Conservation (phyloP, 495 filamentous ascomycete species). For the Lophium mytilinum region DNA sequence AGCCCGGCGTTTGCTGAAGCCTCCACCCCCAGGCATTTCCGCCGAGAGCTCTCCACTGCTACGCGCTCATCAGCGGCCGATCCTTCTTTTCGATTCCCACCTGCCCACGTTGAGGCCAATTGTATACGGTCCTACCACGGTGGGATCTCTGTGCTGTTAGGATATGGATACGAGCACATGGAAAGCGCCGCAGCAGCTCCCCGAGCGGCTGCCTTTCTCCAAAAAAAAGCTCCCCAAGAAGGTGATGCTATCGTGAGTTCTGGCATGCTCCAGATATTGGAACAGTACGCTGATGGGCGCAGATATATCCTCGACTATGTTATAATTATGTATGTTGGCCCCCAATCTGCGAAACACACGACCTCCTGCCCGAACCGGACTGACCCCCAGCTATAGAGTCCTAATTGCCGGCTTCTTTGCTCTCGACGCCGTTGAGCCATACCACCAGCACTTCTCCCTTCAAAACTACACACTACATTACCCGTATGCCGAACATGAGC, state of each 20-base stretch:
- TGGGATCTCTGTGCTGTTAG: no score
- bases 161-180: background rate
- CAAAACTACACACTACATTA: conserved; percentile 57
- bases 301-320: conserved; percentile 65
- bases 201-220: conserved; percentile 44
- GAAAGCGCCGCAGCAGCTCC: conserved; percentile 10
- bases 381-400: conserved; percentile 31
- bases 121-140: no score
- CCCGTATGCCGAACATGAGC: conserved; percentile 66
- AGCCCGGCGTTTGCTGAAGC: no score
- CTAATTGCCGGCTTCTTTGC: conserved; percentile 48
- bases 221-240: conserved; percentile 44
- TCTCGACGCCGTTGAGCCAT: conserved; percentile 48
- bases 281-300: conserved; percentile 12
- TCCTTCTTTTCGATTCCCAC: no score
- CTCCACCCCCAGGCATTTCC: no score
- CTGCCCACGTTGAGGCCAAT: no score
- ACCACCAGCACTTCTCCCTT: conserved; percentile 53
- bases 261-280: background rate
- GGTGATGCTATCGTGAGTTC: conserved; percentile 46
- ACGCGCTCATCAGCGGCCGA: no score
- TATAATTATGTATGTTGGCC: conserved; percentile 49
- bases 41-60: no score
- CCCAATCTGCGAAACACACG: conserved; percentile 13
- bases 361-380: conserved; percentile 21